Evolutionary conservation across 2,329 filamentous ascomycete species (phyloP).

Genomic region (Penicillium sp.): DNA sequence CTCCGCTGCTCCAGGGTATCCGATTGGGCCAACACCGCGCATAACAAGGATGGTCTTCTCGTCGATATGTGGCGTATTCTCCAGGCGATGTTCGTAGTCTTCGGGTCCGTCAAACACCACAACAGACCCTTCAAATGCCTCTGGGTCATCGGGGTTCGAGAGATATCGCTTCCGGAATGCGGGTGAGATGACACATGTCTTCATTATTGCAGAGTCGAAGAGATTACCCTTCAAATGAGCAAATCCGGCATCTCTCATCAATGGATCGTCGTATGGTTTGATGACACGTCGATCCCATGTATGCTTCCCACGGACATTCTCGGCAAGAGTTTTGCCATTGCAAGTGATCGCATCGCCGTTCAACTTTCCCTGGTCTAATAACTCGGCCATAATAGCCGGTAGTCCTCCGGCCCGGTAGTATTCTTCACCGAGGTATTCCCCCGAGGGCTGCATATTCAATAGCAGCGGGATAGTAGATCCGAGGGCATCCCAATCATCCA

Average conservation of each 20-base stretch:
- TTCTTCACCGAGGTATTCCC: conserved; percentile 53
- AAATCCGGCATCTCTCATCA: conserved; percentile 53
- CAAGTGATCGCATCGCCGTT: conserved; percentile 30
- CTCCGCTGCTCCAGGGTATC: conserved; percentile 52
- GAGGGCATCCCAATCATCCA: conserved; percentile 55
- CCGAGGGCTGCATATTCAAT: conserved; percentile 55
- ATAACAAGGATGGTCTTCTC: conserved; percentile 46
- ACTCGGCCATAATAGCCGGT: conserved; percentile 53
- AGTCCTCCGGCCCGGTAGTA: conserved; percentile 55
- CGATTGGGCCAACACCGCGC: conserved; percentile 50
- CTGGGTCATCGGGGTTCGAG: conserved; percentile 45
- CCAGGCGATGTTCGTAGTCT: conserved; percentile 47
- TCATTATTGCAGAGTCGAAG: conserved; percentile 55
- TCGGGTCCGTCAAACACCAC: conserved; percentile 53
- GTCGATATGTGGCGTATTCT: conserved; percentile 40
- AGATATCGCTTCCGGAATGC: conserved; percentile 48
- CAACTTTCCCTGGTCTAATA: conserved; percentile 49
- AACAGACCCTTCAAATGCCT: conserved; percentile 49
- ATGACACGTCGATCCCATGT: conserved; percentile 53
- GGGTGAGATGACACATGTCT: conserved; percentile 50
- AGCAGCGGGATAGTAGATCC: conserved; percentile 52
- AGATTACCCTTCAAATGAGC: conserved; percentile 49
- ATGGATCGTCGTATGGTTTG: conserved; percentile 44
- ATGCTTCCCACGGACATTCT: conserved; percentile 31
- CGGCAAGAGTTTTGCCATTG: conserved; percentile 33